Evolutionary conservation across 345 rosid genomes (phyloP), one percentile per base, ranked within the genome.

Genomic region (Psidium guajava): DNA sequence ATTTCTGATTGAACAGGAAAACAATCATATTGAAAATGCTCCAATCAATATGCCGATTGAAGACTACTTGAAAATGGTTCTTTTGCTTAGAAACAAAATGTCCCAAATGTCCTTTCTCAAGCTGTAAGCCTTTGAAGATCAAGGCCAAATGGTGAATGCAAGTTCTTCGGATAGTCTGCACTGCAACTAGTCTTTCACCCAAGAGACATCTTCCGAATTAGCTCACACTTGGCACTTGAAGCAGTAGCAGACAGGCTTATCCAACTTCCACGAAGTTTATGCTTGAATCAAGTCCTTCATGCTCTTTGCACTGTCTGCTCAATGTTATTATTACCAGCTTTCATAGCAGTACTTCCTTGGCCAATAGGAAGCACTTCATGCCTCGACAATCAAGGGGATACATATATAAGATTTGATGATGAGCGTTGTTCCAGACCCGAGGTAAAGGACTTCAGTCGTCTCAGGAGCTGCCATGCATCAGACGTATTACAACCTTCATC

Each of bases 381-480:
- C 80, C 44, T 32, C 25, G 80, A 69, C 47, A 69, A 69, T 69
- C 90, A 93, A 57, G 94, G 94, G 40, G 93, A 93, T 82, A 92
- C 22, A 4, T 90, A 91, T 22, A 94, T 89, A 51, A 84, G 88
- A 49, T 24, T 8, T 20, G 85, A 73, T 52, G 53, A 77, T 49
- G 6, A 50, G 11, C 12, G 84, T 5, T 91, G 87, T 81, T 89
- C 90, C 58, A 22, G 88, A 42, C 83, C 25, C 64, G 87, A 54
- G 61, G 86, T 40, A 69, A 50, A 61, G 73, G 91, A 84, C 86
- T 87, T 89, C 59, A 94, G 87, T 89, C 97, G 93, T 90, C 90
- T 86, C 69, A 95, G 89, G 82, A 97, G 98, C 90, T 93, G 90
- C 92, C 93, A 89, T 53, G 98, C 95, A 90, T 96, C 98, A 15